phyloP scores from a whole-genome alignment of 768 basidiomycete genomes.

The Sarcomyxa edulis region DNA sequence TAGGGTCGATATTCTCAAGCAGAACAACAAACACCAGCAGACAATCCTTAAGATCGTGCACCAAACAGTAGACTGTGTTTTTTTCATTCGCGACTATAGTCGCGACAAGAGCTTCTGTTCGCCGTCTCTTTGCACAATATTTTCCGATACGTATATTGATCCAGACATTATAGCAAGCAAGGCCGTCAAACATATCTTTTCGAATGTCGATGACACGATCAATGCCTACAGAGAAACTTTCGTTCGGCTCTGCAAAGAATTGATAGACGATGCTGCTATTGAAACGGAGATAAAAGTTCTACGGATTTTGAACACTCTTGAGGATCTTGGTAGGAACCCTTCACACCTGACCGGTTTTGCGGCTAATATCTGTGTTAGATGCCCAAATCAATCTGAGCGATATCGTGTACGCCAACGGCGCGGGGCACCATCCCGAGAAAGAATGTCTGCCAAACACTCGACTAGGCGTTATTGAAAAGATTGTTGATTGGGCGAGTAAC shows the following conservation, averaged over 20 bases:
- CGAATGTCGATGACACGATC: slow-evolving; percentile 1
- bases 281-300: slow-evolving; percentile 4
- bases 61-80: slow-evolving; percentile 22
- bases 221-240: slow-evolving; percentile 7
- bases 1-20: slow-evolving; percentile 1
- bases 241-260: not conserved
- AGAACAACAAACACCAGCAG: slow-evolving; percentile 10
- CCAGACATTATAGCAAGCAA: not conserved
- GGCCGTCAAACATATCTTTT: not conserved
- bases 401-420: slow-evolving; percentile 2
- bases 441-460: slow-evolving; percentile 18
- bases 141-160: not conserved
- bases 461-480: slow-evolving; percentile 15
- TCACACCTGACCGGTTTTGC: too few relatives aligned
- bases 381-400: not conserved
- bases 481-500: slow-evolving; percentile 16
- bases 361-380: too few relatives aligned
- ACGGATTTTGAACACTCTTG: too few relatives aligned
- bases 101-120: slow-evolving; percentile 14
- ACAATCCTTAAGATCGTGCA: slow-evolving; percentile 14
- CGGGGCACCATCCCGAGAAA: slow-evolving; percentile 5
- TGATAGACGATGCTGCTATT: slow-evolving; percentile 1
- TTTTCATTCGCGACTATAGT: slow-evolving; percentile 22
- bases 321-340: too few relatives aligned
- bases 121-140: not conserved